A percentile compares a stretch with the other conserved stretches of the same genome.
Evolutionary conservation across 352 stramenopile genomes (phyloP).

Genomic region (Pelagophyceae sp.): DNA sequence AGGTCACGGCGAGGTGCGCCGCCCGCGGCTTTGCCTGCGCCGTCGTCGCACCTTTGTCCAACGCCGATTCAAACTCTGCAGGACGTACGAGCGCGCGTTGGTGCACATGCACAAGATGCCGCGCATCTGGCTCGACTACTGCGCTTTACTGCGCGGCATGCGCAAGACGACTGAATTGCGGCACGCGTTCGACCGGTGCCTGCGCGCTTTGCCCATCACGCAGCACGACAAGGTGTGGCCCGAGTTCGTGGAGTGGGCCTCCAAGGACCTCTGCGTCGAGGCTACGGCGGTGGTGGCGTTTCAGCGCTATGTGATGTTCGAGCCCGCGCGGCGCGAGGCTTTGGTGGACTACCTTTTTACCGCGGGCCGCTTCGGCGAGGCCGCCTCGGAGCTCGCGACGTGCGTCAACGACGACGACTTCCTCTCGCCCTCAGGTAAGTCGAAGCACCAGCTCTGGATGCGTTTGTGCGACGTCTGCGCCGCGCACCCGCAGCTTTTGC

Average conservation of each 20-base stretch:
- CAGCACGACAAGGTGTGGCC: conserved; percentile 94
- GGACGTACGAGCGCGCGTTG: conserved; percentile 71
- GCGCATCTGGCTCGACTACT: conserved; percentile 76
- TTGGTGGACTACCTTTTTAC: conserved; percentile 49
- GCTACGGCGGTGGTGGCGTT: conserved; percentile 71
- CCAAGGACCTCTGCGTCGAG: conserved; percentile 55
- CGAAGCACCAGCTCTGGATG: conserved; percentile 89
- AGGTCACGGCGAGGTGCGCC: not conserved
- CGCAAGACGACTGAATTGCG: conserved; percentile 43
- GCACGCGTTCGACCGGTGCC: conserved; percentile 82
- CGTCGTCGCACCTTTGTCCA: conserved; percentile 24
- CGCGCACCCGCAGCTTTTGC: conserved; percentile 79
- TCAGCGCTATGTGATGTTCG: conserved; percentile 67
- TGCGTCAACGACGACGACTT: conserved; percentile 59
- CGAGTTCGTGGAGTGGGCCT: conserved; percentile 75
- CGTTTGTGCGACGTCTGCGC: conserved; percentile 88
- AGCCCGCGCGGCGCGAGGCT: conserved; percentile 46
- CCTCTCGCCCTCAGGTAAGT: conserved; percentile 49
- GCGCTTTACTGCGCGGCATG: conserved; percentile 34
- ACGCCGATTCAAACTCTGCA: conserved; percentile 14
- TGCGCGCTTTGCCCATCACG: conserved; percentile 89
- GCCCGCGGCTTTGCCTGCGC: conserved; percentile 18
- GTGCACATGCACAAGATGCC: conserved; percentile 88
- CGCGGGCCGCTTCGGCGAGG: conserved; percentile 62
- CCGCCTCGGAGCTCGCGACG: conserved; percentile 63